phyloP scores from a whole-genome alignment of 805 yeast species.

The Metschnikowia colocasiae region DNA sequence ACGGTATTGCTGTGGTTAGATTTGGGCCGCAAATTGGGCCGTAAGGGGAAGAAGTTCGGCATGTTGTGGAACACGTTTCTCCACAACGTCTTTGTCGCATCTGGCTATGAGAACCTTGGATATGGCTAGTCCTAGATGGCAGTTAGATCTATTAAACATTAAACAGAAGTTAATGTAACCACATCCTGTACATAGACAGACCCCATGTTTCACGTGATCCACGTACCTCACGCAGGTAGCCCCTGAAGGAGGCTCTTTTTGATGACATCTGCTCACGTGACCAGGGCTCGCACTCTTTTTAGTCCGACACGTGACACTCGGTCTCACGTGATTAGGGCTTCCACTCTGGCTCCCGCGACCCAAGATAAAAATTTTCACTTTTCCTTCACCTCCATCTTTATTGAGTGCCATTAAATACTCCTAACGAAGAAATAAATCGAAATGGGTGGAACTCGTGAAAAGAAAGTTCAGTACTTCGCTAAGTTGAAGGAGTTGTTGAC shows the following conservation, averaged over 20 bases:
- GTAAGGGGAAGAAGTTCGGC: constrained; percentile 9
- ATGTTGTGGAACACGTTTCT: constrained; percentile 54
- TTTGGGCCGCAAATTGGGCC: constrained; percentile 51
- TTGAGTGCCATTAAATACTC: constrained; percentile 78
- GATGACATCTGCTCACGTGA: constrained; percentile 5
- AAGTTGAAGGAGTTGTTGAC: constrained; percentile 93
- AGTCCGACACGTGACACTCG: background rate
- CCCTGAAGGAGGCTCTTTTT: too few species aligned
- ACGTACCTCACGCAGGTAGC: too few species aligned
- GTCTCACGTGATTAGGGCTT: constrained; percentile 1
- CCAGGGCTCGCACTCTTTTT: background rate
- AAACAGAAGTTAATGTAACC: too few species aligned
- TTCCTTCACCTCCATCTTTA: constrained; percentile 14
- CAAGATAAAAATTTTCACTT: constrained; percentile 10
- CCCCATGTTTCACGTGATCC: background rate
- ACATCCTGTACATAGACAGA: too few species aligned
- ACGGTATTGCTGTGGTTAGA: constrained; percentile 62
- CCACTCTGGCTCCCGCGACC: constrained; percentile 4
- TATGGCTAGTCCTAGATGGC: constrained; percentile 29
- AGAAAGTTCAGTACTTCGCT: constrained; percentile 91
- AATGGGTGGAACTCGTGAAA: constrained; percentile 99
- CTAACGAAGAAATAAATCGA: constrained; percentile 80
- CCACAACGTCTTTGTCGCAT: constrained; percentile 57
- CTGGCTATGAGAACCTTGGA: constrained; percentile 58
- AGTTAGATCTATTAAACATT: too few species aligned